Base-by-base conservation (phyloP, 805 yeast genomes). In the Cyberlindnera bimundalis region DNA sequence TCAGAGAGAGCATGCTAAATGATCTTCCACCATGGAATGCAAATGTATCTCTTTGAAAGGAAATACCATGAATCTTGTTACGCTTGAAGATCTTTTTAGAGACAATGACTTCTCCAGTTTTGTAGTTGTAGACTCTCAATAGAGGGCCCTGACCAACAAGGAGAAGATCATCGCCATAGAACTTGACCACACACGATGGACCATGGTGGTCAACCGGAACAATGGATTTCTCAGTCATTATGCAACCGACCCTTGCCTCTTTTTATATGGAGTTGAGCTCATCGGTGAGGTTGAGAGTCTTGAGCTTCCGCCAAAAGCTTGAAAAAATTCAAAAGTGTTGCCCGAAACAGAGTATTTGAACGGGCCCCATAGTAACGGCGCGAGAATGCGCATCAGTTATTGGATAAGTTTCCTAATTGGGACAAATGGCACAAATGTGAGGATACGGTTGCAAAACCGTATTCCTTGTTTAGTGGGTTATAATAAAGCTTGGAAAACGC, bases 11-110 rank as follows among this genome's bases (percentile, higher is more conserved):
- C 4, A 82, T 54, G 6, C 73, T 64, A 34, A 85, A 67, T 1
- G 95, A 84, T 42, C 86, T 71, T 2, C 84, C 90, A 29, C 98
- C 98, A 66, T 77, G 78, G 1, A 78, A 63, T 0, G 76, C 50
- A 5, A 68, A 50, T 0, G 57, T 44, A 2, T 60, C 64, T 1
- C 63, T 61, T 5, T 58, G 61, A 8, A 77, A 58, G 3, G 70
- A 60, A 24, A 91, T 76, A n/a, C 87, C 84, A 58, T 91, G 97
- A 27, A 91, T 79, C 56, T 88, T 90, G 61, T 87, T 86, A 39
- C 79, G 68, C n/a, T 61, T 59, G 58, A 91, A 84, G 1, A 86
- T 60, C 39, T 70, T 68, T 29, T 65, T 61, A 16, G 64, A 56
- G 40, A 56, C 60, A 3, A 77, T 20, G 16, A 75, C 58, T 17